Conservation (phyloP, 176 grass and related monocot genomes). For the Pontederia crassipes region DNA sequence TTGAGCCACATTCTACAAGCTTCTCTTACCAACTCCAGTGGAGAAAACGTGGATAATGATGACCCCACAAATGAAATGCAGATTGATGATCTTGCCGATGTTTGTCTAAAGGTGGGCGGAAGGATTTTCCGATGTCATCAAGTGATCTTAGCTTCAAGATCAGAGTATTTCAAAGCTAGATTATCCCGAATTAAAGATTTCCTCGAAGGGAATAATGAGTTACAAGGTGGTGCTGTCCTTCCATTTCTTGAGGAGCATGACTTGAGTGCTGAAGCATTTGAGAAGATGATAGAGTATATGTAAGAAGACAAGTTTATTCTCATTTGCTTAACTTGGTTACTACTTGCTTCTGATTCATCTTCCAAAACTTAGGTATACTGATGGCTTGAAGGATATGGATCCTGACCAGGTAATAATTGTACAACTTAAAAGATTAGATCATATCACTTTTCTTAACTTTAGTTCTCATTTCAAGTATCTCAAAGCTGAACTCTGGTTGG, state of each 20-base stretch:
- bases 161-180: constrained; percentile 90
- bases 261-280: constrained; percentile 77
- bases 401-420: constrained; percentile 40
- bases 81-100: constrained; percentile 52
- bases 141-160: constrained; percentile 82
- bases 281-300: constrained; percentile 98
- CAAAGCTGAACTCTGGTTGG: constrained; percentile 4
- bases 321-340: neutral
- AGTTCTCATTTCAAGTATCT: neutral
- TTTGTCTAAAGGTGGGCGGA: constrained; percentile 67
- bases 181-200: constrained; percentile 69
- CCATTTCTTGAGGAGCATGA: constrained; percentile 83
- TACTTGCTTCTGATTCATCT: constrained; percentile 5
- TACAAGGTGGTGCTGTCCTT: constrained; percentile 23
- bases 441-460: neutral
- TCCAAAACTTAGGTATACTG: constrained; percentile 61
- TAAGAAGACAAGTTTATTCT: constrained; percentile 32
- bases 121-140: constrained; percentile 73
- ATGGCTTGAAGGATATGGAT: constrained; percentile 62
- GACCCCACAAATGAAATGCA: constrained; percentile 13
- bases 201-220: constrained; percentile 43
- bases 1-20: constrained; percentile 40
- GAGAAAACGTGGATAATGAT: constrained; percentile 14
- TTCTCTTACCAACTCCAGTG: constrained; percentile 42
- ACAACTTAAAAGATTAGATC: constrained; percentile 10